Base-by-base conservation (phyloP, 352 stramenopile genomes). In the Phytophthora hybrid region DNA sequence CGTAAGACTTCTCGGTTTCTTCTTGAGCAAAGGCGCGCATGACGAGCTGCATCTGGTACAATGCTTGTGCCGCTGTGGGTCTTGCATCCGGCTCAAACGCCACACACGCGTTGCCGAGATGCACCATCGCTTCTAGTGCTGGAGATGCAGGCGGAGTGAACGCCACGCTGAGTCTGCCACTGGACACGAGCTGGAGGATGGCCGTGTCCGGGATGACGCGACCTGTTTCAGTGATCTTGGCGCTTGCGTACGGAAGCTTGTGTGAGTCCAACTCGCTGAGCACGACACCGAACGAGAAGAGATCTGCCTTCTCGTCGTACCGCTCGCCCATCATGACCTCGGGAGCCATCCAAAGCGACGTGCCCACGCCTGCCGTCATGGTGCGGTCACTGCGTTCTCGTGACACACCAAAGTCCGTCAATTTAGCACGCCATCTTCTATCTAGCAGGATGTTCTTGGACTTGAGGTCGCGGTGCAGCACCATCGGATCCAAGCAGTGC, bases 391-490 rank as follows among this genome's bases (percentile, higher is more conserved):
- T 76, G 16, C 75, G 72, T 51, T 85, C 79, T 56, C 80, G 57
- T 13, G 82, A 88, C 3, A 85, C 76, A 5, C 82, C 82, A 80
- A 92, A 90, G 75, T 92, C 84, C 2, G 73, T 87, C 23, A 90
- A 41, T 41, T 92, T 92, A 10, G 80, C 80, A 52, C 80, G 59
- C 79, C 71, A 87, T 47, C 74, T 59, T 47, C 39, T 52, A 58
- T 83, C 60, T 44, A 88, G 49, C 55, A 90, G 47, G 41, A 90
- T 80, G 70, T 90, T 90, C 57, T 71, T 80, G 37, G 80, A 85
- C 21, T 80, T 81, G 23, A 89, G 71, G 21, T 86, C 77, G 18
- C 80, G 78, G 39, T 88, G 82, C 14, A 83, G 52, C 23, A 90
- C 67, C 46, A 80, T 80, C 11, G 82, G 71, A 52, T 71, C 47